Evolutionary conservation across 441 rosid species (phyloP), one percentile per base, ranked within the genome.

Genomic region (Omphalea diandra): DNA sequence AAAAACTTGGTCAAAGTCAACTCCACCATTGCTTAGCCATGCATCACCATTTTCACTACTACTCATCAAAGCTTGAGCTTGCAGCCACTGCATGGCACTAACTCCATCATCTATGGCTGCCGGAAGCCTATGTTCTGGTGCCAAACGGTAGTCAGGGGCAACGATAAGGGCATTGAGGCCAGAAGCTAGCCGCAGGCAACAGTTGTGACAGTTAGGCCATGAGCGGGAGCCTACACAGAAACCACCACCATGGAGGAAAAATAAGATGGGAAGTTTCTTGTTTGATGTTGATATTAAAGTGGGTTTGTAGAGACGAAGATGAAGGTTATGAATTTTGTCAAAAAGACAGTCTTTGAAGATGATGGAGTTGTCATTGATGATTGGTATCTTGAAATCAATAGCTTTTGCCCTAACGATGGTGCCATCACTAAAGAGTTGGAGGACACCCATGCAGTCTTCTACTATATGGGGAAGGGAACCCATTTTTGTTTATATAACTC

Each of bases 271-370:
- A 31, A 92, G 69, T 69, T 66, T 77, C 4, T 18, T 6, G 0
- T 36, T 27, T 41, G 68, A 17, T 9, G 67, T 2, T 6, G 59
- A 1, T 0, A 10, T 18, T 3, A 81, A 73, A 9, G 31, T 15
- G 73, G 97, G 91, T 70, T 83, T 87, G 82, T 90, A 92, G 61
- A 92, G 80, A 73, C 98, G 97, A 73, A 92, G 96, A 61, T 78
- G 74, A 75, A 92, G 95, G 63, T 77, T 62, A 69, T 80, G 79
- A 10, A 41, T 69, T 59, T 77, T 71, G 88, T 90, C 84, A 52
- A 67, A 93, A 72, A 88, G 68, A 7, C 36, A 77, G 72, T 93
- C 98, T 73, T 83, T 81, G 84, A 75, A 83, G 75, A 81, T 59
- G 75, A 88, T 79, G 40, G 91, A 77, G 29, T 70, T 31, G 61